A percentile compares a stretch with the other conserved stretches of the same genome.
Evolutionary conservation across 441 rosid genomes (phyloP).

Genomic region (Metrosideros polymorpha): DNA sequence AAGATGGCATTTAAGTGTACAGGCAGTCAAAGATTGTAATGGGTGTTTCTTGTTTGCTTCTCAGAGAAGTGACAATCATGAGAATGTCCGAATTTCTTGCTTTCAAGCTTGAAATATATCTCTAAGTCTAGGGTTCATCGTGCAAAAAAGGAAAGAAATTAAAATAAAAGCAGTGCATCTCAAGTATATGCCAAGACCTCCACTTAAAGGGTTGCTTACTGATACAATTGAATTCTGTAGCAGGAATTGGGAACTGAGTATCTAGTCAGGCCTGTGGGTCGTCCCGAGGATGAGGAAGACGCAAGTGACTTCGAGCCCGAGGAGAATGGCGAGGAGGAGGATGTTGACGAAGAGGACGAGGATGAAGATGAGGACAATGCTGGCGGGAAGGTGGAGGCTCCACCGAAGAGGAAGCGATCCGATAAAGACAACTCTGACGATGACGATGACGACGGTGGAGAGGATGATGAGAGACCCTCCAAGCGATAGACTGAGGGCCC

Average conservation of each 20-base stretch:
- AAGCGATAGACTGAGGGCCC: constrained; percentile 42
- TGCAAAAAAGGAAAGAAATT: neutral
- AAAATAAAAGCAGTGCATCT: neutral
- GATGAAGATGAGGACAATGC: constrained; percentile 15
- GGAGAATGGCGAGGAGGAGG: constrained; percentile 57
- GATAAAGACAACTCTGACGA: constrained; percentile 44
- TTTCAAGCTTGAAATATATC: neutral
- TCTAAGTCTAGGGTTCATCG: neutral
- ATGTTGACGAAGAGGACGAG: constrained; percentile 22
- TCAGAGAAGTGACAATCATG: neutral
- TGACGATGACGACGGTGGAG: constrained; percentile 46
- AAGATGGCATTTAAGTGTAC: neutral
- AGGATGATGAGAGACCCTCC: constrained; percentile 67
- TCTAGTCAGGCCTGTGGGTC: constrained; percentile 63
- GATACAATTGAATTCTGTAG: constrained; percentile 7
- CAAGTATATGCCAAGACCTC: neutral
- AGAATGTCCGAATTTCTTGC: neutral
- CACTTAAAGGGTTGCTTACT: neutral
- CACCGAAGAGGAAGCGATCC: constrained; percentile 63
- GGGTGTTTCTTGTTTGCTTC: neutral
- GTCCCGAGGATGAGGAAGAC: constrained; percentile 74
- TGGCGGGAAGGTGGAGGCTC: constrained; percentile 52
- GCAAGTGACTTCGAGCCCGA: constrained; percentile 81
- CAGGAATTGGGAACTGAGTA: constrained; percentile 84
- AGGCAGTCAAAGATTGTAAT: neutral